Percentiles rank a stretch among this genome's conserved stretches.
These are phyloP conservation scores for Tanacetum coccineum DNA, from an alignment of 129 eudicot species.

Conservation along the genomic window DNA sequence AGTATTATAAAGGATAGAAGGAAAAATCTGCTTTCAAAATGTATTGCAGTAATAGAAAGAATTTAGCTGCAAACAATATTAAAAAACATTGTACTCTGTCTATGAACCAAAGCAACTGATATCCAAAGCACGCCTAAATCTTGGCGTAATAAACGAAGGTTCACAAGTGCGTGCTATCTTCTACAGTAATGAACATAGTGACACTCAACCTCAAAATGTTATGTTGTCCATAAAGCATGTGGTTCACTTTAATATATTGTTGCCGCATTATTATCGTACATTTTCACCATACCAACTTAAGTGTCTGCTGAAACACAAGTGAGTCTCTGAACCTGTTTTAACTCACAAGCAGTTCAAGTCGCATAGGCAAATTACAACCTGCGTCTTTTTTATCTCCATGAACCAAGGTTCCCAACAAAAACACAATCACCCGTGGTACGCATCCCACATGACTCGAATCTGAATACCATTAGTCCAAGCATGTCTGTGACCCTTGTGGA, in stretches of 20 bases:
- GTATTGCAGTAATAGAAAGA: constrained; percentile 2
- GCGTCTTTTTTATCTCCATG: too few species aligned
- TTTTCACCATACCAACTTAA: neutral
- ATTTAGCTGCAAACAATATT: constrained; percentile 1
- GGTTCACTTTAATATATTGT: neutral
- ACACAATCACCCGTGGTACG: too few species aligned
- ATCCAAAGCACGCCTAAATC: neutral
- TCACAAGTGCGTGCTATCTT: neutral
- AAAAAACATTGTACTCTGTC: neutral
- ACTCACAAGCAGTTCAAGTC: too few species aligned
- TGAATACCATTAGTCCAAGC: too few species aligned
- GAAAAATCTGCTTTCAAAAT: neutral
- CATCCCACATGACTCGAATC: too few species aligned
- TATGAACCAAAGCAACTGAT: neutral
- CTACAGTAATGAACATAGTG: neutral
- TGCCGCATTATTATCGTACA: neutral
- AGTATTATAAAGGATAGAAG: neutral
- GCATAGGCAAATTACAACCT: too few species aligned
- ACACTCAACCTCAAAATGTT: neutral
- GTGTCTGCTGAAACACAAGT: neutral
- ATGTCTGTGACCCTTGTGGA: too few species aligned
- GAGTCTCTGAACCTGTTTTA: too few species aligned
- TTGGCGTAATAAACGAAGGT: neutral
- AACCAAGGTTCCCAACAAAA: neutral
- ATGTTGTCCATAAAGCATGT: neutral